These are phyloP conservation scores for Apiospora koreana DNA, from an alignment of 2,329 filamentous ascomycete species.

Conservation along the genomic window DNA sequence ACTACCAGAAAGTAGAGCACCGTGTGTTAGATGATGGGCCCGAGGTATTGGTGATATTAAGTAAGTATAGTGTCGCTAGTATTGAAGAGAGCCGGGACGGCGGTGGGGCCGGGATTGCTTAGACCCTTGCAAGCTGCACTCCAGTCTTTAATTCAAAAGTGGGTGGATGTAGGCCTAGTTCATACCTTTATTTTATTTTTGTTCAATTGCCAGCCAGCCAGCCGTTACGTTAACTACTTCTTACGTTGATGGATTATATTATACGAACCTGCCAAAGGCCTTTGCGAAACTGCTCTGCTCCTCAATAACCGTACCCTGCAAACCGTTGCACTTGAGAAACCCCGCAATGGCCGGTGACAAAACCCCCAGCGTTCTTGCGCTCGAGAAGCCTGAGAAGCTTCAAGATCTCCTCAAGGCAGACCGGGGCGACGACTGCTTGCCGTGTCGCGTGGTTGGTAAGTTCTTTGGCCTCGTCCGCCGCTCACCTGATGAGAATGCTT, in stretches of 20 bases:
- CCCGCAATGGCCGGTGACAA: slow-evolving; percentile 47
- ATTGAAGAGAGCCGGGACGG: neutral
- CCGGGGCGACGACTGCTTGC: slow-evolving; percentile 65
- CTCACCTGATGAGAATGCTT: neutral
- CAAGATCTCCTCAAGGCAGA: slow-evolving; percentile 59
- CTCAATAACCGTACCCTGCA: neutral
- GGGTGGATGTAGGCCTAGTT: neutral
- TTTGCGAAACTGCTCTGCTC: neutral
- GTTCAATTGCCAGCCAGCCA: neutral
- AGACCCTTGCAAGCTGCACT: neutral
- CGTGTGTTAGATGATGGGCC: too few relatives aligned
- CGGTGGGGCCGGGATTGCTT: neutral
- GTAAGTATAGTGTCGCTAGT: neutral
- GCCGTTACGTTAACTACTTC: too few relatives aligned
- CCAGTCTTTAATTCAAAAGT: neutral
- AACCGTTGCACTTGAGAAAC: neutral
- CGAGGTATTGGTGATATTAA: too few relatives aligned
- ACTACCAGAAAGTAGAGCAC: too few relatives aligned
- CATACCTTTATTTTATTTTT: slow-evolving; percentile 2
- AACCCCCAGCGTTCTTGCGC: slow-evolving; percentile 50
- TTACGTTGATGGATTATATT: neutral
- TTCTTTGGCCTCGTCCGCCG: slow-evolving; percentile 18
- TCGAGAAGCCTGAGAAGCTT: slow-evolving; percentile 63
- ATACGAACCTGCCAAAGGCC: neutral
- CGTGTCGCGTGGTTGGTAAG: slow-evolving; percentile 72